Evolutionary conservation across 257 asterid genomes (phyloP).

Genomic region (Solanum ossicruentum): DNA sequence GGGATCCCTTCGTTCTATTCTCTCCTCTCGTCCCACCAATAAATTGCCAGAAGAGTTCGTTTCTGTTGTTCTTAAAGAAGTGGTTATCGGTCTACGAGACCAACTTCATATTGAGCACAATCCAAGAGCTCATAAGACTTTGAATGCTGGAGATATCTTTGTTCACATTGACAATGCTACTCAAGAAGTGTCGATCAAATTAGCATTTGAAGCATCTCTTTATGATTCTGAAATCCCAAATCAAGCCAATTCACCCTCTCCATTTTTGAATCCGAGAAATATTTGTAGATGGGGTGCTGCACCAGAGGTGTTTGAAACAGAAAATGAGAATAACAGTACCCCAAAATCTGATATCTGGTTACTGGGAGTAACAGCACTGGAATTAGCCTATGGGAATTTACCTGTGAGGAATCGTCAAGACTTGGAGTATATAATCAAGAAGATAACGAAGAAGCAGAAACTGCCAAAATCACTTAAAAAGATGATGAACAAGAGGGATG

Average conservation of each 20-base stretch:
- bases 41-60: neutral
- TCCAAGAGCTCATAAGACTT: neutral
- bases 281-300: conserved; percentile 8
- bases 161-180: neutral
- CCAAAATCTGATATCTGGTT: conserved; percentile 7
- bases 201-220: neutral
- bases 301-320: conserved; percentile 1
- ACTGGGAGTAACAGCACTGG: conserved; percentile 12
- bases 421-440: neutral
- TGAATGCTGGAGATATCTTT: conserved; percentile 4
- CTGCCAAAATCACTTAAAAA: neutral
- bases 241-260: neutral
- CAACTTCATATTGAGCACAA: neutral
- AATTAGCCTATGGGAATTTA: conserved; percentile 3
- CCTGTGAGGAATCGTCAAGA: neutral
- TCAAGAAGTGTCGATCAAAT: neutral
- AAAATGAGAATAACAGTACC: neutral
- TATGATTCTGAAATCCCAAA: neutral
- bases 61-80: neutral
- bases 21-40: neutral
- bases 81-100: neutral
- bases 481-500: neutral
- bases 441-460: neutral
- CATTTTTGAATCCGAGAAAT: neutral
- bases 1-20: neutral